Evolutionary conservation across 2,329 filamentous ascomycete species (phyloP).

Genomic region (Fusarium chlamydosporum): DNA sequence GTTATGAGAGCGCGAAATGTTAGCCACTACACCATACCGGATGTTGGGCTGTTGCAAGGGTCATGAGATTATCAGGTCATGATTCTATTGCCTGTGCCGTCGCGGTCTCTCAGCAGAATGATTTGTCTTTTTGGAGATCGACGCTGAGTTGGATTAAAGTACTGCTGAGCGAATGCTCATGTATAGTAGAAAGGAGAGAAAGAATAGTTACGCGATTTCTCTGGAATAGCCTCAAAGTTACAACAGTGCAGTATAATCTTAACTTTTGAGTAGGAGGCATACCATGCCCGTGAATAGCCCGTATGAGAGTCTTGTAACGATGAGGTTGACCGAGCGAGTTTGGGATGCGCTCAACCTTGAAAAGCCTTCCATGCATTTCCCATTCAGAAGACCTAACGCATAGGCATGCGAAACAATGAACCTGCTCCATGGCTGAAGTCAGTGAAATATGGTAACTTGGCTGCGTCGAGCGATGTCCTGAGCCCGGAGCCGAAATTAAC

Average conservation of each 20-base stretch:
- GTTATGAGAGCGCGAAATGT: constrained; percentile 54
- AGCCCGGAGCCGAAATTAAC: neutral
- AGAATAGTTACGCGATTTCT: too few relatives aligned
- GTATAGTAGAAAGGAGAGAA: neutral
- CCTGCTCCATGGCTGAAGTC: constrained; percentile 12
- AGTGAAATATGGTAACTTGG: neutral
- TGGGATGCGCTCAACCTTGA: constrained; percentile 18
- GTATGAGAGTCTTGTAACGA: neutral
- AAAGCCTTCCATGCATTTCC: neutral
- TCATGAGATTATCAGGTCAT: too few relatives aligned
- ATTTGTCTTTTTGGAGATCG: too few relatives aligned
- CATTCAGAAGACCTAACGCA: neutral
- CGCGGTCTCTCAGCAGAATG: too few relatives aligned
- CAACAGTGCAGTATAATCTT: too few relatives aligned
- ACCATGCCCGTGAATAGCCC: neutral
- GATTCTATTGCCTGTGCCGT: too few relatives aligned
- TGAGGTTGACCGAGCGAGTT: neutral
- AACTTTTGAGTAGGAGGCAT: neutral
- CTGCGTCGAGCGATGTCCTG: neutral
- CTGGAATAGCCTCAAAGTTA: neutral
- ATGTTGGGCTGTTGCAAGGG: constrained; percentile 1
- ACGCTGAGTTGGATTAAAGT: too few relatives aligned
- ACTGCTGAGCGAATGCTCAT: too few relatives aligned
- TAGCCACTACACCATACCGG: constrained; percentile 56
- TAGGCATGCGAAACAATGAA: neutral